Evolutionary conservation across 371 early-diverging fungal genomes (phyloP), one percentile per base, ranked within the genome.

Genomic region (Lichtheimia ornata): DNA sequence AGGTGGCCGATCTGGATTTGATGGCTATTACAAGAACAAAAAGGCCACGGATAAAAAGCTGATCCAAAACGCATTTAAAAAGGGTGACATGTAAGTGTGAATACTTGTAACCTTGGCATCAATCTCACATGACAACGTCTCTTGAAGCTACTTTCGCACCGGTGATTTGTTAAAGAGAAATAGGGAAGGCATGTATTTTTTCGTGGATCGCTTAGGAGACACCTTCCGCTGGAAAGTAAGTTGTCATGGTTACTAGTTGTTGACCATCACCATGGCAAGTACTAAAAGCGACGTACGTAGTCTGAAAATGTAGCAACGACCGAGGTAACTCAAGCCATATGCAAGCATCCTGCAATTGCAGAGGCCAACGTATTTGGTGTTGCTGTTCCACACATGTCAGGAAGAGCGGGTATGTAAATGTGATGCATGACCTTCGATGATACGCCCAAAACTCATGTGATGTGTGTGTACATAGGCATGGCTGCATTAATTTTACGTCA

Each of bases 151-250:
- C 72, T 87, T 84, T 70, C 77, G 87, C 22, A 77, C 85, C 22
- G 91, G 91, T 13, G 91, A 91, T 62, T 65, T 91, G 17, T 65
- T 90, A 14, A 74, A 74, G 40, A 70, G 66, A 14, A 82, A 85
- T 56, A 24, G 58, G 7, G 75, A 84, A 11, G 89, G 88, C 2
- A 85, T 79, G 66, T 86, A 71, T 63, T 89, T 82, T 71, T 91
- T 92, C 75, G 82, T 84, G 13, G 91, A 91, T 53, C 86, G 92
- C 18, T 67, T 86, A n/a, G 91, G 91, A 5, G 91, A 92, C 44
- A 87, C 91, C 0, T 91, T 90, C 74, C 74, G 89, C 13, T 89
- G 89, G 89, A 65, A 77, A 15, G 84, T 81, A 57, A 35, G 35
- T 35, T 35, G 2, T 35, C 11, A 28, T 11, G 4, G 9, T 35